Evolutionary conservation across 2,329 filamentous ascomycete genomes (phyloP), one percentile per base, ranked within the genome.

Genomic region (Alternaria alternata): DNA sequence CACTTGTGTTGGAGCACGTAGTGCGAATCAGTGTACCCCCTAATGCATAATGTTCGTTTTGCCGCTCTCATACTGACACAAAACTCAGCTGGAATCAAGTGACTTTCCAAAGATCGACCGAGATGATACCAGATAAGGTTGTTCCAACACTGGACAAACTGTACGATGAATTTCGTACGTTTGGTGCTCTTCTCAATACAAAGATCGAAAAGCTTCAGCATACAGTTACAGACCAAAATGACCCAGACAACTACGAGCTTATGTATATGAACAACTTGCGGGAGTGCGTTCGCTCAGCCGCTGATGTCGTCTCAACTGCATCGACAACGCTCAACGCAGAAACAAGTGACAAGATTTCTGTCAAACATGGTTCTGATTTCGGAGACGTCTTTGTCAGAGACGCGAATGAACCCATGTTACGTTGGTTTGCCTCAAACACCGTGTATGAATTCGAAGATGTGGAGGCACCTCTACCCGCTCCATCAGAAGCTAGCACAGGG

Each of bases 61-160:
- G n/a, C 26, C 7, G 14, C 16, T 28, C 18, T 9, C 36, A 9
- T 28, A 11, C 42, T 47, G 14, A 54, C 28, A 18, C 16, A 46
- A 20, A 6, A 18, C 22, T 2, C 30, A 70, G 68, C 30, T 70
- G 68, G 63, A 71, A 70, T 24, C 68, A 72, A 30, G 61, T 71
- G 14, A 67, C 62, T 6, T 60, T 71, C 18, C 66, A 71, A 43
- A 68, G 61, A 20, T 62, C 67, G 3, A 66, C 66, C 6, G 64
- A 69, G 16, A 51, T 43, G 14, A 62, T 73, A 41, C 65, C 66
- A n/a, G 66, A 68, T 7, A 62, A 55, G 26, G 65, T 71, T 2
- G 47, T 67, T 7, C 69, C 69, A 6, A 69, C 64, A 22, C 55
- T 73, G n/a, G 66, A 70, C 43, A 66, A 64, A 38, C 62, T 72